Conservation (phyloP, 768 basidiomycete species). For the Phaffia australis region DNA sequence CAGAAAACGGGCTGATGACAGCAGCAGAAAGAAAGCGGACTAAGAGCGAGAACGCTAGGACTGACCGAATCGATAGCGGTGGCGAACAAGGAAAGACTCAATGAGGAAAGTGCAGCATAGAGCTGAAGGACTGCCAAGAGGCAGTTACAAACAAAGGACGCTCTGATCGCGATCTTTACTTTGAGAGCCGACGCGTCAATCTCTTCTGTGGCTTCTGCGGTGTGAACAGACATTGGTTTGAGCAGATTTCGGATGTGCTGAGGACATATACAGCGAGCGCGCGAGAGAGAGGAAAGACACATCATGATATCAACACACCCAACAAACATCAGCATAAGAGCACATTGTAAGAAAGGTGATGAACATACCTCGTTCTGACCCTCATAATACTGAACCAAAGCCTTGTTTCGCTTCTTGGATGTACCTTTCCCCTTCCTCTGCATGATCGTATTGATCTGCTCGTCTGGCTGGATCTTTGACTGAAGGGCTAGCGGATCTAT, state of each 20-base stretch:
- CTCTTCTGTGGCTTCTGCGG: constrained; percentile 62
- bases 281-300: constrained; percentile 10
- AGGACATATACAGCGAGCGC: no score
- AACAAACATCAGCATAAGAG: no score
- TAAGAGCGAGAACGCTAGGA: not conserved
- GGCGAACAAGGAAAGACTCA: constrained; percentile 70
- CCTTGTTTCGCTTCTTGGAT: constrained; percentile 24
- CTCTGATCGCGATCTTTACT: constrained; percentile 81
- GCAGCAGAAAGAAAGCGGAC: not conserved
- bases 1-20: constrained; percentile 39
- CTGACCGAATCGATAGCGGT: constrained; percentile 67
- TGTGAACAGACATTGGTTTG: constrained; percentile 79
- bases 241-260: constrained; percentile 78
- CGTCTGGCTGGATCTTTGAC: constrained; percentile 5
- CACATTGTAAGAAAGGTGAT: not conserved
- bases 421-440: constrained; percentile 10
- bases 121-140: constrained; percentile 70
- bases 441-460: not conserved
- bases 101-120: constrained; percentile 78
- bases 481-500: constrained; percentile 8
- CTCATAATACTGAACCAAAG: constrained; percentile 36
- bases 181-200: constrained; percentile 58
- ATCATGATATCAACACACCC: not conserved
- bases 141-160: constrained; percentile 63
- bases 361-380: constrained; percentile 33